Evolutionary conservation across 148 eudicot species (phyloP).

Genomic region (Agrostemma githago): DNA sequence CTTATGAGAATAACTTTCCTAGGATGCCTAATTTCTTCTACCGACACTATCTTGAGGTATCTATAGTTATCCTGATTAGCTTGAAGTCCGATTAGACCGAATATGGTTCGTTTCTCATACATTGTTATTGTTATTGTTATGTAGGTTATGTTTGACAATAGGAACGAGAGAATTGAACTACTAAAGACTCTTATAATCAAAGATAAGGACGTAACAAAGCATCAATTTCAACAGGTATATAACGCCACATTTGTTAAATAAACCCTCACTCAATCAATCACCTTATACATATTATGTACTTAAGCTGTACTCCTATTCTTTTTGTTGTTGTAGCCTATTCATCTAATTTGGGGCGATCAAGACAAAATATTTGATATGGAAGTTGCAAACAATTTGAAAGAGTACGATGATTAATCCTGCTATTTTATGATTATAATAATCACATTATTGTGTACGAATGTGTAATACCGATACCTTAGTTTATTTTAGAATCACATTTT

Average conservation of each 20-base stretch:
- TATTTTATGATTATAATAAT: neutral
- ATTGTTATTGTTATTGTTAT: neutral
- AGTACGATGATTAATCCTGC: conserved; percentile 28
- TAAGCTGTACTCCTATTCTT: neutral
- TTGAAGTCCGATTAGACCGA: neutral
- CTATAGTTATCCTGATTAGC: no score
- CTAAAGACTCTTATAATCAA: conserved; percentile 33
- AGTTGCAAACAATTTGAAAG: conserved; percentile 31
- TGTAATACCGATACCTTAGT: neutral
- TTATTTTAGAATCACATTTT: neutral
- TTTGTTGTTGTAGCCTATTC: conserved; percentile 31
- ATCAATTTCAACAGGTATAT: conserved; percentile 34
- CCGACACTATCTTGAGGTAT: no score
- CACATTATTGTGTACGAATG: neutral
- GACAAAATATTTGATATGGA: conserved; percentile 45
- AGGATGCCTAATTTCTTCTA: no score
- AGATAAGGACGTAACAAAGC: conserved; percentile 24
- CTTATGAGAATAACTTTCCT: no score
- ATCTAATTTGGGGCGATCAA: conserved; percentile 42
- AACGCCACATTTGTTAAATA: no score
- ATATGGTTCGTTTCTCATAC: no score
- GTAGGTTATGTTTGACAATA: conserved; percentile 35
- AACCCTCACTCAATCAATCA: no score
- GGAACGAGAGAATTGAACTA: conserved; percentile 42
- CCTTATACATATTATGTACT: no score